Base-by-base conservation (phyloP, 2,329 filamentous ascomycete species). In the Talaromyces sp. region DNA sequence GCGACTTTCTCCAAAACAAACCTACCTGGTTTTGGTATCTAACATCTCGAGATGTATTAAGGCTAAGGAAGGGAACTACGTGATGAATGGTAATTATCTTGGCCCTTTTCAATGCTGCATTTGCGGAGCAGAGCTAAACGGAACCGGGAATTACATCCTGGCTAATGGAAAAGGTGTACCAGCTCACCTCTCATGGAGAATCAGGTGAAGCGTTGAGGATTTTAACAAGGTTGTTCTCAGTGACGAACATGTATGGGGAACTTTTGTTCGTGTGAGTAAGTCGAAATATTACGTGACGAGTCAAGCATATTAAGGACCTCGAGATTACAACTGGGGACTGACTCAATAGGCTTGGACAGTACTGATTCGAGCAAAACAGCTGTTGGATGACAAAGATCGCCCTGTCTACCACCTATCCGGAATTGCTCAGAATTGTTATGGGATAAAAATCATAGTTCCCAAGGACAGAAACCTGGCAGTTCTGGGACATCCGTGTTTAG, bases 241-340 rank as follows among this genome's bases (percentile, higher is more conserved):
- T 22, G 51, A 65, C 15, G n/a, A 49, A 25, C 15, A 54, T 25
- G 64, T 62, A 54, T 58, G 49, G 59, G 38, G 49, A 49, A 63
- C 31, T 13, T 63, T 63, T 59, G 49, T 62, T 49, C 58, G 49
- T 56, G 17, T 29, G 17, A 63, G 38, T 65, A 63, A 63, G 59
- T 63, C 27, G 31, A 61, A 59, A 45, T 31, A 19, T 22, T 5
- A 19, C 43, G 1, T 13, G 13, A 27, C 22, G 13, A 51, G 22
- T 29, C 19, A 7, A 11, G 45, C 19, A 25, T 49, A 25, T 2
- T 25, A 15, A 17, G 17, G 11, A 25, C 43, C 43, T 47, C 19
- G 19, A 22, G n/a, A 22, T 47, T 22, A 4, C 4, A 47, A 47
- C 6, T 22, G n/a, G 19, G 40, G 8, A 47, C 11, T 47, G n/a